Base-by-base conservation (phyloP, 83 land plant genomes). In the Isoetes engelmannii region DNA sequence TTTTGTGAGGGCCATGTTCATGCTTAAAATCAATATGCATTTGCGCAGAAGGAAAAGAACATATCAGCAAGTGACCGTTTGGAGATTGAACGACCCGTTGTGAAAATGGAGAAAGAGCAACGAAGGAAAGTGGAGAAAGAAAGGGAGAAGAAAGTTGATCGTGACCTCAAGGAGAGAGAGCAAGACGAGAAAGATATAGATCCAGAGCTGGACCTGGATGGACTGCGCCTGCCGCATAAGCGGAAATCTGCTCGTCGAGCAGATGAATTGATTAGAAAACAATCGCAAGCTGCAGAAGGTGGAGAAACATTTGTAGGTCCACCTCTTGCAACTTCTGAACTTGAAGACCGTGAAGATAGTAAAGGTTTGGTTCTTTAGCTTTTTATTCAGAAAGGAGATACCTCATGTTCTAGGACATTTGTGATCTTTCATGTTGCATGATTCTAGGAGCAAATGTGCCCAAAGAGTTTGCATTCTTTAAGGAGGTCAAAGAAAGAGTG, bases 221-320 rank as follows among this genome's bases (percentile, higher is more conserved):
- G 47, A n/a, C 60, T 70, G 74, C 77, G 82, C 12, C 65, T 69
- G 61, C 61, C 82, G 61, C 79, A 85, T 8, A 89, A 86, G 76
- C 75, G 83, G 44, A 87, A 86, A 71, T 77, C 92, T 67, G 73
- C 76, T 5, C 68, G 86, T 45, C 87, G 79, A 46, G 80, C 80
- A 56, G 92, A 81, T 72, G 95, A 86, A 48, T 74, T 82, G 70
- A 82, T 70, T 44, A 72, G 71, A 37, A 86, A 82, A 19, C 84
- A 77, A 58, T 75, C 86, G 4, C 76, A 75, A 49, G 79, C 63
- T 51, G 84, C 82, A 19, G 85, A 85, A 71, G 82, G 75, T 62
- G 84, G 81, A 9, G 87, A 89, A 47, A 79, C 79, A 41, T 81
- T 74, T 77, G 77, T 69, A 61, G 70, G 75, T 68, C 84, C 47